These are phyloP conservation scores for Claviceps paspali DNA, from an alignment of 2,329 filamentous ascomycete species.

Conservation along the genomic window DNA sequence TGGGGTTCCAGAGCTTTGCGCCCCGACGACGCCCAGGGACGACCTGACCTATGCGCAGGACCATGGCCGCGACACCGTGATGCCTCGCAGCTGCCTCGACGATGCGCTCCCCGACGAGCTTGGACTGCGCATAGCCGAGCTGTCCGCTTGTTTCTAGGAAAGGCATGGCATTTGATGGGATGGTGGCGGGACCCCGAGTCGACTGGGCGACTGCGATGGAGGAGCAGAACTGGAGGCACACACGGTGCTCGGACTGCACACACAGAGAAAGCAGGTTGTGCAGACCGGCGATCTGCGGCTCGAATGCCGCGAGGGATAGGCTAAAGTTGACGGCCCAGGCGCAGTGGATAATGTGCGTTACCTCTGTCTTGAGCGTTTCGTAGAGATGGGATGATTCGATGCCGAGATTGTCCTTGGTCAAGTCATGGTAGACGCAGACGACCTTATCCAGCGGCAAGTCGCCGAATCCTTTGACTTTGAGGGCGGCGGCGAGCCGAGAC, in stretches of 20 bases:
- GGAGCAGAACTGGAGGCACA: constrained; percentile 34
- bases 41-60: constrained; percentile 34
- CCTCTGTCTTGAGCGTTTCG: constrained; percentile 12
- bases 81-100: constrained; percentile 19
- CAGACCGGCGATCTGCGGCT: constrained; percentile 28
- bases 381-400: constrained; percentile 9
- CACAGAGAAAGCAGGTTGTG: constrained; percentile 28
- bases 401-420: constrained; percentile 7
- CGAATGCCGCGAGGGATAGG: constrained; percentile 33
- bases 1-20: constrained; percentile 27
- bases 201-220: constrained; percentile 26
- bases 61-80: constrained; percentile 17
- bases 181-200: constrained; percentile 17
- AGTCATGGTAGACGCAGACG: constrained; percentile 8
- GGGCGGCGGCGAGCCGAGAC: background rate
- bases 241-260: constrained; percentile 7
- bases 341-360: constrained; percentile 32
- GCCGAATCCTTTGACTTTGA: constrained; percentile 16
- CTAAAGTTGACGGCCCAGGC: constrained; percentile 45
- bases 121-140: constrained; percentile 28
- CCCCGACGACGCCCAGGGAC: constrained; percentile 29
- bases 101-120: constrained; percentile 22
- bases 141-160: constrained; percentile 22
- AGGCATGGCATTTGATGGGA: constrained; percentile 21
- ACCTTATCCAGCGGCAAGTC: constrained; percentile 14